Evolutionary conservation across 148 eudicot species (phyloP).

Genomic region (Rhododendron williamsianum): DNA sequence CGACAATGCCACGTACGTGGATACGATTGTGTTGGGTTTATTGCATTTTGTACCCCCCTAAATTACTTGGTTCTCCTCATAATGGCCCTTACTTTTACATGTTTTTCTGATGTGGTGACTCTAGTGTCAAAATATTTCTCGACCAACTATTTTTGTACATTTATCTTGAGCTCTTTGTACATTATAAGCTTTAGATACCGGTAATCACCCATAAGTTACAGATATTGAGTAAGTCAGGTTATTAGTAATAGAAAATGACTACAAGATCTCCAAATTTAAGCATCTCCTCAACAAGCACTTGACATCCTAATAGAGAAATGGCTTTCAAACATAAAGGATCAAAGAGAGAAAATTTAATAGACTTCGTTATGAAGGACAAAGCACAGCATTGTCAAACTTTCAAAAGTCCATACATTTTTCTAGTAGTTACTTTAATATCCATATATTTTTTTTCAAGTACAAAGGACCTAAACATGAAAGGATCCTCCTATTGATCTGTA

Average conservation of each 20-base stretch:
- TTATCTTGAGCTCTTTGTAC: not conserved
- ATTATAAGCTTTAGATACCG: too few species aligned
- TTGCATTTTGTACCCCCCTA: not conserved
- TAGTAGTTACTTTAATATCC: too few species aligned
- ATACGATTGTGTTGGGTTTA: not conserved
- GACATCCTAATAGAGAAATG: not conserved
- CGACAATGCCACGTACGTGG: not conserved
- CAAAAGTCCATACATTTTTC: too few species aligned
- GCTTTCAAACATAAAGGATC: not conserved
- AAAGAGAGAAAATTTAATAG: too few species aligned
- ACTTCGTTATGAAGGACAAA: too few species aligned
- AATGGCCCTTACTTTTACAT: not conserved
- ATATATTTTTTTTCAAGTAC: too few species aligned
- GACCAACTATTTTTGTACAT: not conserved
- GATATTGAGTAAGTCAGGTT: not conserved
- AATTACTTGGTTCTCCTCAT: not conserved
- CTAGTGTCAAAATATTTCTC: not conserved
- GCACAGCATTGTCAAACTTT: too few species aligned
- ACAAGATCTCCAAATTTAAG: not conserved
- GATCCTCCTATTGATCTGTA: too few species aligned
- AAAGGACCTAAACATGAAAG: too few species aligned
- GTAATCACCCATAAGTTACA: not conserved
- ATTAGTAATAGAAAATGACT: too few species aligned
- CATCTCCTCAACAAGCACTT: not conserved
- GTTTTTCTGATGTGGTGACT: not conserved